A percentile compares a stretch with the other conserved stretches of the same genome.
Conservation (phyloP, 495 filamentous ascomycete species). For the Penicillium ucsense region DNA sequence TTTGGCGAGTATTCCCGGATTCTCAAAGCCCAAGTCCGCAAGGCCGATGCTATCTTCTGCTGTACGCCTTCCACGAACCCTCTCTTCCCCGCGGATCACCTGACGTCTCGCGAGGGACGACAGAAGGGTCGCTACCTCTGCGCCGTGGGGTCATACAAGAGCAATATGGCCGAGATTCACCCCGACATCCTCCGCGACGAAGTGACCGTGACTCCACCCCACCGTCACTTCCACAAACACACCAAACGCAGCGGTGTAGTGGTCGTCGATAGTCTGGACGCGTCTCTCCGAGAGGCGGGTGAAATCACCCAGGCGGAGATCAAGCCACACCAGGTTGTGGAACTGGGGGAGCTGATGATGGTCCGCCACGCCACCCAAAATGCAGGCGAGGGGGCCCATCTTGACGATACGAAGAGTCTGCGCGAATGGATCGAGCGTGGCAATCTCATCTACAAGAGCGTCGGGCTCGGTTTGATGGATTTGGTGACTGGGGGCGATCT, state of each 20-base stretch:
- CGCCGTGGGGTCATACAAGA: conserved; percentile 75
- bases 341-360: conserved; percentile 80
- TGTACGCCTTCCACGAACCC: conserved; percentile 54
- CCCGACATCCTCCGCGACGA: conserved; percentile 64
- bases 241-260: conserved; percentile 63
- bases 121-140: conserved; percentile 69
- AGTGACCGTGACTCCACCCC: conserved; percentile 39
- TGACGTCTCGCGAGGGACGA: conserved; percentile 60
- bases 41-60: conserved; percentile 72
- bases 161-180: conserved; percentile 79
- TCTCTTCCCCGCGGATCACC: conserved; percentile 51
- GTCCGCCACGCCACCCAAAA: conserved; percentile 40
- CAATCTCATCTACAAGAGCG: conserved; percentile 55
- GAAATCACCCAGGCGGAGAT: conserved; percentile 78
- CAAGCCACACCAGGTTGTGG: conserved; percentile 61
- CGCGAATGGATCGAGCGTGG: conserved; percentile 65
- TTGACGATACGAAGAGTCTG: conserved; percentile 45
- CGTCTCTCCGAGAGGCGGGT: conserved; percentile 75
- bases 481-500: conserved; percentile 64
- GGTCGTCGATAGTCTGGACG: conserved; percentile 73
- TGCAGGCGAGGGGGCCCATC: conserved; percentile 23
- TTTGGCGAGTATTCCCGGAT: conserved; percentile 64
- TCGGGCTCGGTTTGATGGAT: conserved; percentile 40
- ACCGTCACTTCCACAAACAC: conserved; percentile 61
- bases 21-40: conserved; percentile 54